phyloP scores from a whole-genome alignment of 2,329 filamentous ascomycete species.

The Thelonectria olida region DNA sequence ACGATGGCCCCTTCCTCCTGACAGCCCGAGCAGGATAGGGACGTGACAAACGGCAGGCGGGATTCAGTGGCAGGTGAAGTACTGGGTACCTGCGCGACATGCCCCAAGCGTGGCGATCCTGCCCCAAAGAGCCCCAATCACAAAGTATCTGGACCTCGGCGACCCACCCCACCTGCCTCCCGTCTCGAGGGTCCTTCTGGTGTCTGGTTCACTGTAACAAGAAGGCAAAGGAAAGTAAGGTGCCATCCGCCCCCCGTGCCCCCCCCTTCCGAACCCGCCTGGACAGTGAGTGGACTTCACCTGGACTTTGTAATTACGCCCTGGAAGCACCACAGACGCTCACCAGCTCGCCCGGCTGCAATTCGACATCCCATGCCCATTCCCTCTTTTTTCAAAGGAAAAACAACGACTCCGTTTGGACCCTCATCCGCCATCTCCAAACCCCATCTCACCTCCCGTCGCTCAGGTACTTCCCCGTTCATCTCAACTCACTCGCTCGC shows the following conservation, averaged over 20 bases:
- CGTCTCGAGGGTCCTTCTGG: slow-evolving; percentile 8
- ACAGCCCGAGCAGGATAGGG: no score
- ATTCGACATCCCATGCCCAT: slow-evolving; percentile 16
- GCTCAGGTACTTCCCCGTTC: slow-evolving; percentile 13
- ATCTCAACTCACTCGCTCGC: slow-evolving; percentile 23
- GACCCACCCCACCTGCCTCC: slow-evolving; percentile 15
- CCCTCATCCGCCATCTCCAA: slow-evolving; percentile 27
- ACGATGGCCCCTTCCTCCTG: slow-evolving; percentile 19
- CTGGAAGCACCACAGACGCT: background rate
- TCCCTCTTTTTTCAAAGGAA: slow-evolving; percentile 29
- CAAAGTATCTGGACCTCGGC: slow-evolving; percentile 12
- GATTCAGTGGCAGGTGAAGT: slow-evolving; percentile 1
- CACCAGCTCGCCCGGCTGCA: no score
- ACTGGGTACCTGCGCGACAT: slow-evolving; percentile 8
- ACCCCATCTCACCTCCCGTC: slow-evolving; percentile 29
- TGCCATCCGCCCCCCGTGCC: slow-evolving; percentile 19
- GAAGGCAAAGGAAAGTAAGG: slow-evolving; percentile 5
- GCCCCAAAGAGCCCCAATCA: background rate
- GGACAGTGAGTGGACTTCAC: background rate
- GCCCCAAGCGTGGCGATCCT: slow-evolving; percentile 1
- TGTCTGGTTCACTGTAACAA: slow-evolving; percentile 12
- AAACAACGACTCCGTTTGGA: slow-evolving; percentile 40
- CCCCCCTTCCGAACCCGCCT: slow-evolving; percentile 10
- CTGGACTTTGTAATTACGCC: background rate
- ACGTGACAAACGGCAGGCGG: no score